Evolutionary conservation across 2,329 filamentous ascomycete genomes (phyloP), one percentile per base, ranked within the genome.

Genomic region (Aspergillus sp.): DNA sequence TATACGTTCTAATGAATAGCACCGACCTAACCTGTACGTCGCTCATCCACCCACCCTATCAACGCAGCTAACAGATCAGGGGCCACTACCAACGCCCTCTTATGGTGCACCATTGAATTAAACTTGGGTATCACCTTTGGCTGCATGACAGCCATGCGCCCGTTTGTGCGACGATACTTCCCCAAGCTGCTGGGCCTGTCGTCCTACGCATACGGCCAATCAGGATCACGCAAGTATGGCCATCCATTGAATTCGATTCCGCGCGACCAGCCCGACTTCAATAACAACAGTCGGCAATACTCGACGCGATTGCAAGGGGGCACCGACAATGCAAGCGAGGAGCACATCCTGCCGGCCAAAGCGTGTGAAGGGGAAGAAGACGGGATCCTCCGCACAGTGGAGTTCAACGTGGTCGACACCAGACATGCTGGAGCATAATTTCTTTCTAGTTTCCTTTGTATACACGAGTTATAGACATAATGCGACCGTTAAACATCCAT

Each of bases 101-200:
- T 71, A 62, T 73, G 70, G 67, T 70, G 68, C 30, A 64, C 66
- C 3, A 68, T 73, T 57, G 71, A 74, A 57, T 51, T 70, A 8
- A 72, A 73, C 42, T 62, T 73, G 1, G 67, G 69, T 13, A 71
- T 74, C 17, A 62, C 64, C 41, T 66, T 67, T 23, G 71, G 70
- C 57, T 72, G 68, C 60, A 62, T 71, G 5, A 70, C 70, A 23
- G 70, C 70, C 5, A 65, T 73, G 55, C 63, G 70, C 19, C 71
- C 70, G 0, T 71, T 74, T 47, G 58, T 71, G 27, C 65, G 67
- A 48, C 63, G 60, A 54, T 72, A 71, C 64, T 66, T 70, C 52
- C 71, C 71, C 51, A 61, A 61, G 25, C 62, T 71, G 6, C 60
- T 71, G 10, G 70, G 68, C 5, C 63, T 68, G 3, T 70, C 66